Evolutionary conservation across 345 rosid genomes (phyloP), one percentile per base, ranked within the genome.

Genomic region (Hibiscus mutabilis): DNA sequence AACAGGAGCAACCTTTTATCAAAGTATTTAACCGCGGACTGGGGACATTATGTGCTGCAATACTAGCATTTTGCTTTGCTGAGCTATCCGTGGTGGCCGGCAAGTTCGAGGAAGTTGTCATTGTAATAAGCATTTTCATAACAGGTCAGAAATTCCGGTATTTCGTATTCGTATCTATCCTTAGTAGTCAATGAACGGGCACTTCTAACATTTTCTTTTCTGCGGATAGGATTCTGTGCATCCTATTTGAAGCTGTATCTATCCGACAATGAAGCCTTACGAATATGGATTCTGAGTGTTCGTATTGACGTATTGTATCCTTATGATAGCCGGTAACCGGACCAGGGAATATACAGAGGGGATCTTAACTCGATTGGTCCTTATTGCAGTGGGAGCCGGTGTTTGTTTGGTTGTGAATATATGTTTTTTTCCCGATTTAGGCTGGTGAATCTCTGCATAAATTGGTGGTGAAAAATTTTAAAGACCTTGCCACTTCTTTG

Each of bases 391-490:
- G 24, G 97, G 98, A 73, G 96, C 84, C 65, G 74, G 75, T 27
- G 83, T 93, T 69, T 82, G 87, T 60, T 81, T 91, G 76, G 67
- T 69, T 16, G 82, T 93, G 68, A 93, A 93, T 74, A 82, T 88
- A 68, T 88, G 85, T 81, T 91, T 93, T 25, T 70, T 93, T 84
- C 78, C 98, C 97, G 8, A 91, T 93, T 66, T 93, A 97, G 98
- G 93, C 97, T 37, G 97, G 98, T 11, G 98, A 93, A 79, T 97
- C 88, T 82, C 84, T 93, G 75, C 98, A 93, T 70, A 79, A 71
- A 72, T 82, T 89, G 81, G 96, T 91, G 60, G 93, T 77, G 42
- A 89, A 89, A 79, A 89, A 89, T 79, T 93, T 93, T 80, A 81
- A 33, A 76, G 86, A 83, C 49, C 96, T 91, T 31, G 96, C 98